Conservation (phyloP, 768 basidiomycete species). For the Boletus vermiculosoides region DNA sequence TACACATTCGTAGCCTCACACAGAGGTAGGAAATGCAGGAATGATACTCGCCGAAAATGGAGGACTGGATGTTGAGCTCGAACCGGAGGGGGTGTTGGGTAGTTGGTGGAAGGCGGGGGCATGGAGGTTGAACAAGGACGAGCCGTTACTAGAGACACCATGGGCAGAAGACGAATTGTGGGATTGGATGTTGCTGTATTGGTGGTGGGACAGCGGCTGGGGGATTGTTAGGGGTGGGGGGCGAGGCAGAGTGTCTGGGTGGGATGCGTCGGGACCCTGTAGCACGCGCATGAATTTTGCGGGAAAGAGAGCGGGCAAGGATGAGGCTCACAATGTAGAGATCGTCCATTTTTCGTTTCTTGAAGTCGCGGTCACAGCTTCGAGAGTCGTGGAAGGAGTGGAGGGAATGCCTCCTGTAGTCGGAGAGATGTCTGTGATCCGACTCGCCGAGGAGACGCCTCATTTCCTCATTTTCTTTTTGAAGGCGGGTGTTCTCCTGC, state of each 20-base stretch:
- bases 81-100: conserved; percentile 69
- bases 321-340: conserved; percentile 48
- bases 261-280: conserved; percentile 50
- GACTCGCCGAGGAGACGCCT: conserved; percentile 61
- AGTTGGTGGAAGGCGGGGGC: conserved; percentile 57
- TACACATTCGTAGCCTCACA: conserved; percentile 48
- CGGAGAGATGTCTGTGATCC: conserved; percentile 38
- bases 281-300: not conserved
- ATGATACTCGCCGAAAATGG: conserved; percentile 86
- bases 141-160: conserved; percentile 36
- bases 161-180: conserved; percentile 42
- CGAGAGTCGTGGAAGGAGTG: conserved; percentile 50
- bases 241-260: conserved; percentile 31
- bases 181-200: conserved; percentile 44
- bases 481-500: conserved; percentile 70
- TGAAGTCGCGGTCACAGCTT: conserved; percentile 55
- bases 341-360: conserved; percentile 61
- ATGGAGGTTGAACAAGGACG: conserved; percentile 52
- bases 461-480: conserved; percentile 72
- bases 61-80: conserved; percentile 71
- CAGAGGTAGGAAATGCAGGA: conserved; percentile 35
- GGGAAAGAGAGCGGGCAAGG: not conserved
- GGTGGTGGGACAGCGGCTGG: conserved; percentile 49
- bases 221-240: conserved; percentile 66
- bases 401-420: conserved; percentile 48